Percentiles rank a stretch among this genome's conserved stretches.
These are phyloP conservation scores for Clarireedia hainanense DNA, from an alignment of 2,329 filamentous ascomycete genomes.

Conservation along the genomic window DNA sequence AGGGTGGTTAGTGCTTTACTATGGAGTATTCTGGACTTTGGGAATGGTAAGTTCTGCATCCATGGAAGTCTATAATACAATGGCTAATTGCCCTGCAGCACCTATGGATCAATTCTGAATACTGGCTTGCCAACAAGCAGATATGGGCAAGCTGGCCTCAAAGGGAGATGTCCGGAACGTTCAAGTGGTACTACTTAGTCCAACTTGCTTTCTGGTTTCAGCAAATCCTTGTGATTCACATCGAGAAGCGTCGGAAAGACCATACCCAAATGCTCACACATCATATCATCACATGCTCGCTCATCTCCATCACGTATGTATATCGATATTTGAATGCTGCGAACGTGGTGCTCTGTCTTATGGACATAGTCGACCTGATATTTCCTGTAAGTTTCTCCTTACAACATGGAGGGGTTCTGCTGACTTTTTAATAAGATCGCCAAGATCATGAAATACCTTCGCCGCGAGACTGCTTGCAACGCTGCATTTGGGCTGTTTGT, in stretches of 20 bases:
- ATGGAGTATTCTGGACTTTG: not conserved
- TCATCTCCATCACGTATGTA: not conserved
- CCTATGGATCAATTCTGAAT: not conserved
- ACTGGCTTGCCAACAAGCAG: not conserved
- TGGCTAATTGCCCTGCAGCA: not conserved
- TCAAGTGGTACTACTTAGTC: not conserved
- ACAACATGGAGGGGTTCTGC: not conserved
- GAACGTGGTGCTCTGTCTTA: not conserved
- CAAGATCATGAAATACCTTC: not conserved
- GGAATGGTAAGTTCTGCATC: not conserved
- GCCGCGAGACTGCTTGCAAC: not conserved
- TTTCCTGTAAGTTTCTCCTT: not conserved
- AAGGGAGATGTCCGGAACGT: not conserved
- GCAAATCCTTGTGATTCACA: not conserved
- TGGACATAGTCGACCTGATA: not conserved
- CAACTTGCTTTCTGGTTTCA: not conserved
- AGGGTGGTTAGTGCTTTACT: not conserved
- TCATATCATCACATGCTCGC: not conserved
- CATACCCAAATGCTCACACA: not conserved
- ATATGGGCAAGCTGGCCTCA: not conserved
- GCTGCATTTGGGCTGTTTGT: not conserved
- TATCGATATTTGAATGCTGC: not conserved
- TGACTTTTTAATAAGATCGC: not conserved
- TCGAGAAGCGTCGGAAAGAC: not conserved
- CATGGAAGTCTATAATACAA: not conserved